These are phyloP conservation scores for Citrus sinensis DNA, from an alignment of 345 rosid genomes.

Conservation along the genomic window DNA sequence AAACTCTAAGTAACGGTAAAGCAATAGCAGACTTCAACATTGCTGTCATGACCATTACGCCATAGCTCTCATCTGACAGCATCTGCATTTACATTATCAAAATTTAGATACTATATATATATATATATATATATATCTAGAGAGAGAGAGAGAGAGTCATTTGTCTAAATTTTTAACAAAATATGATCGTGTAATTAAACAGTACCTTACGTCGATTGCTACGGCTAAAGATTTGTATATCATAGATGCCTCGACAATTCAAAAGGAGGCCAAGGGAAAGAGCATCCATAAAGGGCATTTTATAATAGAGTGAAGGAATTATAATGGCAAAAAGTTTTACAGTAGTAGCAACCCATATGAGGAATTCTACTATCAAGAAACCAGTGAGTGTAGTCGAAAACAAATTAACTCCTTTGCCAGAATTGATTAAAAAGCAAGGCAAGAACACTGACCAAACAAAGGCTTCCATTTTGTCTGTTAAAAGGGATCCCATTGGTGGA, in stretches of 20 bases:
- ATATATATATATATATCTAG: too few species aligned
- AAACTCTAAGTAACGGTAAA: conserved; percentile 9
- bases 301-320: conserved; percentile 27
- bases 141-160: too few species aligned
- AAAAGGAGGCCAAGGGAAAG: conserved; percentile 31
- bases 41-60: conserved; percentile 26
- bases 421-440: conserved; percentile 33
- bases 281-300: conserved; percentile 37
- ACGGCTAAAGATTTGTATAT: conserved; percentile 29
- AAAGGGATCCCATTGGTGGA: conserved; percentile 31
- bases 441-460: conserved; percentile 31
- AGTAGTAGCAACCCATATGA: conserved; percentile 4
- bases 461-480: conserved; percentile 32
- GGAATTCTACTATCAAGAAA: conserved; percentile 9
- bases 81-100: conserved; percentile 19
- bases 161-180: too few species aligned
- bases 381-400: not conserved
- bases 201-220: not conserved
- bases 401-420: conserved; percentile 24
- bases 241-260: conserved; percentile 37
- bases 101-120: not conserved
- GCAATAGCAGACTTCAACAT: conserved; percentile 16
- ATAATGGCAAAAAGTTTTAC: conserved; percentile 20
- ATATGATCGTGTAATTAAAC: not conserved
- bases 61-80: conserved; percentile 20